Base-by-base conservation (phyloP, 2,329 filamentous ascomycete species). In the Fusarium multiceps region DNA sequence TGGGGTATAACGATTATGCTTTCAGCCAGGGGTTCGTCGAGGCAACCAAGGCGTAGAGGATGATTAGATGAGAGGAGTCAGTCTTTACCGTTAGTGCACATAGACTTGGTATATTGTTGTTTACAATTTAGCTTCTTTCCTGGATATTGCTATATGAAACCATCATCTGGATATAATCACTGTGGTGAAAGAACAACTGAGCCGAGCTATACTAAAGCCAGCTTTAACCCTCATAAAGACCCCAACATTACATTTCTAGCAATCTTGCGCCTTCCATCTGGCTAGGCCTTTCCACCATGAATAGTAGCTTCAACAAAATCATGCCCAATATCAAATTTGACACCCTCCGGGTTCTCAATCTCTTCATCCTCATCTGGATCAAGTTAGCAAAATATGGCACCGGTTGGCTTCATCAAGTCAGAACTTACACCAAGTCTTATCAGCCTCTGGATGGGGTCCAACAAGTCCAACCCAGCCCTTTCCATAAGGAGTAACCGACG, bases 1-100 rank as follows among this genome's bases (percentile, higher is more conserved):
- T 63, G 8, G 75, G 76, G 2, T 79, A 79, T 16, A 77, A 76
- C 30, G 77, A 77, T 41, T 77, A 78, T 25, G 28, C 66, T 7
- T 78, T 79, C 11, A 76, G 74, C 34, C 49, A 73, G 16, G 69
- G 71, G 20, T 74, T 58, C n/a, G 6, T 58, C 1, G 54, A 54
- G 18, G 28, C 34, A 6, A 4, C 25, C 1, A 59, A 60, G 13
- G 62, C 47, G 7, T 48, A 53, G 6, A 4, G 7, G 13, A 3
- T 20, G 23, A 2, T 13, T 3, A 2, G 4, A 20, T 9, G 7
- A 6, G 20, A 7, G 9, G 6, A 51, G 6, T 27, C 18, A 27
- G 9, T 16, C 10, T 8, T 20, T 41, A 20, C 18, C 8, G 9
- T 12, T 12, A 7, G 10, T 2, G 3, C 4, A 20, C 6, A 11